Percentiles rank a stretch among this genome's conserved stretches.
Evolutionary conservation across 176 grass and related monocot genomes (phyloP).

Genomic region (Thalia dealbata): DNA sequence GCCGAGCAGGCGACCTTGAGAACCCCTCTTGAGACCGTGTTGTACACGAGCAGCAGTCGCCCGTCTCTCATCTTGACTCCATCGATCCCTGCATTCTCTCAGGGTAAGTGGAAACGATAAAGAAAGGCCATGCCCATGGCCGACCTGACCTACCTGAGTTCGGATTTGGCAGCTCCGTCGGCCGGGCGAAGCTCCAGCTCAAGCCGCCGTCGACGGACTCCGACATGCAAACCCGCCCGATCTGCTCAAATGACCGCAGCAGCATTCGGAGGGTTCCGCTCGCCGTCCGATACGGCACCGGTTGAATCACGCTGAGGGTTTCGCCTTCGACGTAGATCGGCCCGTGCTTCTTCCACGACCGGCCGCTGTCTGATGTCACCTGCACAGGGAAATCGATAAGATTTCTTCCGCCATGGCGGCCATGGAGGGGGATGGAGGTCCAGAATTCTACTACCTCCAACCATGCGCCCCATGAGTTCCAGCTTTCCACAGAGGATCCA

Average conservation of each 20-base stretch:
- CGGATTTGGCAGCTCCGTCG: slow-evolving; percentile 77
- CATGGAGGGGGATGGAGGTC: background rate
- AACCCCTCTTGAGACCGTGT: slow-evolving; percentile 37
- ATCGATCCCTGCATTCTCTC: slow-evolving; percentile 29
- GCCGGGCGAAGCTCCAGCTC: slow-evolving; percentile 50
- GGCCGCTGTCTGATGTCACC: slow-evolving; percentile 62
- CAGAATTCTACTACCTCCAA: slow-evolving; percentile 45
- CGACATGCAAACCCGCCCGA: slow-evolving; percentile 46
- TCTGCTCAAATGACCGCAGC: slow-evolving; percentile 62
- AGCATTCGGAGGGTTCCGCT: slow-evolving; percentile 59
- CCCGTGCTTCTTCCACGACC: slow-evolving; percentile 74
- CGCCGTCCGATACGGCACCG: slow-evolving; percentile 63
- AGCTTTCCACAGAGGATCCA: slow-evolving; percentile 96
- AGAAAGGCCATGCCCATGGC: too few species aligned
- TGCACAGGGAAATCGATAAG: slow-evolving; percentile 3
- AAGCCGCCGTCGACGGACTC: slow-evolving; percentile 58
- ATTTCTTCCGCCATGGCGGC: background rate
- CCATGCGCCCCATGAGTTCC: slow-evolving; percentile 99
- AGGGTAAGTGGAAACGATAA: background rate
- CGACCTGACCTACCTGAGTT: too few species aligned
- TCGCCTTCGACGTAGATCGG: slow-evolving; percentile 70
- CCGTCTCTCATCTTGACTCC: slow-evolving; percentile 50
- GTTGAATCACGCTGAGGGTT: slow-evolving; percentile 87
- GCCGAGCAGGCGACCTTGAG: slow-evolving; percentile 37
- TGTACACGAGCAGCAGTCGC: slow-evolving; percentile 38